These are phyloP conservation scores for Komagataella pseudopastoris DNA, from an alignment of 805 yeast genomes.

Conservation along the genomic window DNA sequence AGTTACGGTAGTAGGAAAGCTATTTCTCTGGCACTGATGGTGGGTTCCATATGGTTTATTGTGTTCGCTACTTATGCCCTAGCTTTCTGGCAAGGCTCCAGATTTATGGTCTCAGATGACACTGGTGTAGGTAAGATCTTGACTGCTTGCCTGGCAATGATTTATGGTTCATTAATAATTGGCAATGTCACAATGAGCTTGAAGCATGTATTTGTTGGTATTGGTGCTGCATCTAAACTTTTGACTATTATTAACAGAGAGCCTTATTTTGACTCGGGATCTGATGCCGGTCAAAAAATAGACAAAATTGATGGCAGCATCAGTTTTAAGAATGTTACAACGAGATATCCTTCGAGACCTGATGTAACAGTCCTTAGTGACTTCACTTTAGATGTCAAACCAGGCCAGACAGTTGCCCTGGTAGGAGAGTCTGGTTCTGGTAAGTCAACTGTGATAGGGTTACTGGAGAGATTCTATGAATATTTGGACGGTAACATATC, in stretches of 20 bases:
- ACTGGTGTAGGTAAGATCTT: constrained; percentile 14
- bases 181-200: constrained; percentile 26
- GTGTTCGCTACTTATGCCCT: constrained; percentile 23
- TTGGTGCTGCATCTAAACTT: constrained; percentile 24
- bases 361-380: constrained; percentile 21
- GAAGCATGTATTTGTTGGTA: constrained; percentile 20
- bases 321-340: constrained; percentile 46
- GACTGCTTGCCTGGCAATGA: constrained; percentile 19
- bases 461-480: constrained; percentile 42
- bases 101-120: constrained; percentile 14
- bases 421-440: constrained; percentile 90
- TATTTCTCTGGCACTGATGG: constrained; percentile 16
- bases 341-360: constrained; percentile 71
- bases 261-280: constrained; percentile 19
- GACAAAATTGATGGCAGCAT: constrained; percentile 35
- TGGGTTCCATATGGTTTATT: constrained; percentile 21
- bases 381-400: constrained; percentile 26
- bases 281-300: constrained; percentile 33
- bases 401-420: constrained; percentile 46
- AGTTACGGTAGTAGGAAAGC: constrained; percentile 12
- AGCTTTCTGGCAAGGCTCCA: constrained; percentile 28
- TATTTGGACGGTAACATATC: constrained; percentile 23
- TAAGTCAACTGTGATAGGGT: constrained; percentile 59
- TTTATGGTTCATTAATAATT: constrained; percentile 26
- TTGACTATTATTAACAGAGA: constrained; percentile 27